These are phyloP conservation scores for Acacia melanoxylon DNA, from an alignment of 306 rosid species.

Conservation along the genomic window DNA sequence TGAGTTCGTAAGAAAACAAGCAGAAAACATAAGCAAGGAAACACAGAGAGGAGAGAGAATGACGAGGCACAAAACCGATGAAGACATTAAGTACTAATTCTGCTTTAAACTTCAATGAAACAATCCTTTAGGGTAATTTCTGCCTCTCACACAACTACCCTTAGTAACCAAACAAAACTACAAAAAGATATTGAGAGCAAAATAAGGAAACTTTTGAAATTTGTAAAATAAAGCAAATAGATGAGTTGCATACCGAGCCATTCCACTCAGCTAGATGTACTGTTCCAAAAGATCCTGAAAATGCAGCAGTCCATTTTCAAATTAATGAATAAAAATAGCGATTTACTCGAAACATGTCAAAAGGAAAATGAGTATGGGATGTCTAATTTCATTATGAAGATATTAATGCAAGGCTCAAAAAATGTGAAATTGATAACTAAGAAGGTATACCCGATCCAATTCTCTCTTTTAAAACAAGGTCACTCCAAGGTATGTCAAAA, in stretches of 20 bases:
- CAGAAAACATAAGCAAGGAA: background rate
- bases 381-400: slow-evolving; percentile 25
- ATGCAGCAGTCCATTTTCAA: slow-evolving; percentile 32
- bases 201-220: slow-evolving; percentile 6
- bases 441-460: slow-evolving; percentile 83
- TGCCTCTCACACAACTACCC: slow-evolving; percentile 14
- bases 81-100: slow-evolving; percentile 15
- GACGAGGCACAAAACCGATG: background rate
- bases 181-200: background rate
- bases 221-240: background rate
- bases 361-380: slow-evolving; percentile 25
- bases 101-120: slow-evolving; percentile 24
- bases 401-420: slow-evolving; percentile 9
- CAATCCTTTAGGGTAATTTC: no score
- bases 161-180: background rate
- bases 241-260: slow-evolving; percentile 79
- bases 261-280: slow-evolving; percentile 99
- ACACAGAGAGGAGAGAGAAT: background rate
- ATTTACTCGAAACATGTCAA: slow-evolving; percentile 26
- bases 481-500: slow-evolving; percentile 83
- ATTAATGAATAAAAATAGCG: slow-evolving; percentile 16
- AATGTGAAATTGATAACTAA: slow-evolving; percentile 1
- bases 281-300: slow-evolving; percentile 96
- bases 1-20: slow-evolving; percentile 7
- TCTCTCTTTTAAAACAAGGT: slow-evolving; percentile 78